Evolutionary conservation across 257 asterid genomes (phyloP).

Genomic region (Solanum okadae): DNA sequence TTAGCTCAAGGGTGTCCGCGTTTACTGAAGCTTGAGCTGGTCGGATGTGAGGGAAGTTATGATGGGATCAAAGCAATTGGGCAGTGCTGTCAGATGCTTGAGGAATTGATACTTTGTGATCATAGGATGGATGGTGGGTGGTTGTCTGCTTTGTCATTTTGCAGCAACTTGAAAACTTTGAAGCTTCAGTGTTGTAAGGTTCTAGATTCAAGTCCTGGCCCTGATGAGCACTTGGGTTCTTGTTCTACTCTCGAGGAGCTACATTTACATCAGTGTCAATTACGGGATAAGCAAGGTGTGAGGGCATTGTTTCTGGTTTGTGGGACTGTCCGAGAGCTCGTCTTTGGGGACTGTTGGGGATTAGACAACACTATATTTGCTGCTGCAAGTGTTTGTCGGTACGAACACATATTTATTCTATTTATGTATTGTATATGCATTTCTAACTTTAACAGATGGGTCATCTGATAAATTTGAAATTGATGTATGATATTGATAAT

Average conservation of each 20-base stretch:
- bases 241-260: constrained; percentile 82
- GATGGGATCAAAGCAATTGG: constrained; percentile 93
- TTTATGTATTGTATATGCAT: background rate
- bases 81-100: constrained; percentile 79
- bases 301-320: constrained; percentile 67
- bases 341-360: constrained; percentile 80
- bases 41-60: constrained; percentile 89
- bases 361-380: constrained; percentile 49
- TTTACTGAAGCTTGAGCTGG: constrained; percentile 70
- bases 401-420: background rate
- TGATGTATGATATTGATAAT: background rate
- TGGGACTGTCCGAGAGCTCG: constrained; percentile 36
- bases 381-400: constrained; percentile 54
- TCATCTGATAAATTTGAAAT: background rate
- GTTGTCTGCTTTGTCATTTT: constrained; percentile 76
- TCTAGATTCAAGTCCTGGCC: constrained; percentile 67
- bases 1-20: constrained; percentile 87
- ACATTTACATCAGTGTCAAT: constrained; percentile 60
- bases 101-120: constrained; percentile 53
- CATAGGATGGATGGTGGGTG: constrained; percentile 97
- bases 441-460: background rate
- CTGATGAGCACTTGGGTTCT: constrained; percentile 63
- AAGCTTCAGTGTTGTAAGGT: constrained; percentile 59
- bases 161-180: constrained; percentile 71
- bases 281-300: constrained; percentile 48